Conservation (phyloP, 2,329 filamentous ascomycete genomes). For the Pleomassaria siparia region DNA sequence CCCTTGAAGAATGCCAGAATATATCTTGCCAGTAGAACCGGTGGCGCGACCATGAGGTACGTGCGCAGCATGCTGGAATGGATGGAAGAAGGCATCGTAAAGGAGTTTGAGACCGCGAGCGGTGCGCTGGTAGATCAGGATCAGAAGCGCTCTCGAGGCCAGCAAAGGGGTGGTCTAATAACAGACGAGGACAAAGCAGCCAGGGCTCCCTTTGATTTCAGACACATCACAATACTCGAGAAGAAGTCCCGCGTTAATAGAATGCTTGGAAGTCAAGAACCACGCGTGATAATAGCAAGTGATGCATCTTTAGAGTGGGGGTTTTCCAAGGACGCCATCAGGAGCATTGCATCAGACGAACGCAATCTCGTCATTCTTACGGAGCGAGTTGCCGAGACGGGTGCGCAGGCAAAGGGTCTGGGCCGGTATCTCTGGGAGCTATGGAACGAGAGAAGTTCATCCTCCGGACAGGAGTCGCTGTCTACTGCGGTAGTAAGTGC, state of each 20-base stretch:
- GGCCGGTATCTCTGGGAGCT: conserved; percentile 74
- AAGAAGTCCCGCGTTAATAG: conserved; percentile 77
- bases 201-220: conserved; percentile 85
- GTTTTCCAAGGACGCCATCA: conserved; percentile 80
- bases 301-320: conserved; percentile 93
- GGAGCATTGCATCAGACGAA: conserved; percentile 70
- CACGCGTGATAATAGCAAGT: conserved; percentile 84
- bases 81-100: conserved; percentile 96
- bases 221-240: conserved; percentile 80
- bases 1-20: conserved; percentile 58
- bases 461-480: conserved; percentile 24
- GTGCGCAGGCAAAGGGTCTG: conserved; percentile 47
- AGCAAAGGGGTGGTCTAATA: conserved; percentile 42
- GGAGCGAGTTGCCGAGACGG: conserved; percentile 62
- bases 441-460: conserved; percentile 36
- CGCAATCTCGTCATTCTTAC: conserved; percentile 87
- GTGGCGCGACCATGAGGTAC: conserved; percentile 85
- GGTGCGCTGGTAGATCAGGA: conserved; percentile 32
- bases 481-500: conserved; percentile 65
- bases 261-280: conserved; percentile 57
- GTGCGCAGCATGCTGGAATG: conserved; percentile 96
- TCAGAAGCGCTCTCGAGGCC: conserved; percentile 33
- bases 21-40: conserved; percentile 83
- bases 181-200: conserved; percentile 51
- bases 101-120: conserved; percentile 77